A percentile compares a stretch with the other conserved stretches of the same genome.
phyloP scores from a whole-genome alignment of 805 yeast genomes.

The Debaryomyces tyrocola region DNA sequence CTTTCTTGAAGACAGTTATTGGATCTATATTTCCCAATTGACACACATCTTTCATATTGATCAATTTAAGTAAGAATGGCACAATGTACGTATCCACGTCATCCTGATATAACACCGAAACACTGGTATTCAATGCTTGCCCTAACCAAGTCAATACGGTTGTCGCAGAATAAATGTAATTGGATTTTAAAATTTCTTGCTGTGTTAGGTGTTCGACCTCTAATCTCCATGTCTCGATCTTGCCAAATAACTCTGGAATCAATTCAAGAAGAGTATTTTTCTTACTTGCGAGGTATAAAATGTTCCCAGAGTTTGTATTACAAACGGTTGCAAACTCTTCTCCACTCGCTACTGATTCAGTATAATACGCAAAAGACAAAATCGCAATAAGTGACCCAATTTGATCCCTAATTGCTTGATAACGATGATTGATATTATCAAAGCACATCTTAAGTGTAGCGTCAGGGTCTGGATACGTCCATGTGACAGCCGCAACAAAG shows the following conservation, averaged over 20 bases:
- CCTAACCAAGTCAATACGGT: conserved; percentile 64
- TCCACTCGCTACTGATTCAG: conserved; percentile 41
- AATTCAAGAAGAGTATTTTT: conserved; percentile 28
- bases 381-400: conserved; percentile 61
- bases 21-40: conserved; percentile 65
- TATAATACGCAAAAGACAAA: conserved; percentile 41
- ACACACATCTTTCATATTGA: conserved; percentile 76
- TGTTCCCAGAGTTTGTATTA: conserved; percentile 23
- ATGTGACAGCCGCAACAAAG: conserved; percentile 48
- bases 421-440: conserved; percentile 59
- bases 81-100: conserved; percentile 51
- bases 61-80: conserved; percentile 67
- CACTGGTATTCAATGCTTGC: conserved; percentile 53
- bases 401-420: conserved; percentile 68
- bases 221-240: conserved; percentile 43
- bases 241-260: conserved; percentile 45
- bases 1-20: conserved; percentile 41
- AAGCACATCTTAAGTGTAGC: conserved; percentile 43
- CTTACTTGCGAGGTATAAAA: conserved; percentile 27
- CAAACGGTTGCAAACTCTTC: conserved; percentile 42
- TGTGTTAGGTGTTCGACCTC: conserved; percentile 40
- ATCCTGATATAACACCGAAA: conserved; percentile 53
- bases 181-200: conserved; percentile 58
- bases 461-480: conserved; percentile 56
- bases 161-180: conserved; percentile 62